Percentiles rank a stretch among this genome's conserved stretches.
Evolutionary conservation across 148 eudicot species (phyloP).

Genomic region (Simmondsia chinensis): DNA sequence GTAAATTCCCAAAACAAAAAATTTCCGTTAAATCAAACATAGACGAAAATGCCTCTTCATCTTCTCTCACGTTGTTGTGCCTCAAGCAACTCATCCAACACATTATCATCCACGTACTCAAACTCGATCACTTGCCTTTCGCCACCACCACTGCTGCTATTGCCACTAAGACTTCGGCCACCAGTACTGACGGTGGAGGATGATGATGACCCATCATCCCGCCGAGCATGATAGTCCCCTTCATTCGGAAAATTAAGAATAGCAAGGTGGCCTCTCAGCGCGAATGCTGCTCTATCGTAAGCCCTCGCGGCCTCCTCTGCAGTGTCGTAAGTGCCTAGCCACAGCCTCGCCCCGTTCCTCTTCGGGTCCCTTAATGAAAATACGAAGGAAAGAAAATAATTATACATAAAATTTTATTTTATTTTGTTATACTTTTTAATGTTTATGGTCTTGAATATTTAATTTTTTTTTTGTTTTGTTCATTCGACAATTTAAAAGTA

Average conservation of each 20-base stretch:
- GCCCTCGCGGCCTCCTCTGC: conserved; percentile 38
- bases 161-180: conserved; percentile 1
- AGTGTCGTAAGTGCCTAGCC: conserved; percentile 34
- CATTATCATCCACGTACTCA: conserved; percentile 40
- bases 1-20: too few species aligned
- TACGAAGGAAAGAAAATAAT: too few species aligned
- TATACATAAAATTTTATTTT: too few species aligned
- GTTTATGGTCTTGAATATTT: too few species aligned
- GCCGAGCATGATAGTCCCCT: conserved; percentile 26
- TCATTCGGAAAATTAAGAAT: conserved; percentile 36
- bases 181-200: background rate
- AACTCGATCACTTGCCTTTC: conserved; percentile 29
- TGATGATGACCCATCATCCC: conserved; percentile 1
- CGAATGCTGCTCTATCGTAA: conserved; percentile 26
- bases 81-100: conserved; percentile 38
- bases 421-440: too few species aligned
- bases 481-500: too few species aligned
- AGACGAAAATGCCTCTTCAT: background rate
- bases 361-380: conserved; percentile 32
- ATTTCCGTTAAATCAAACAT: too few species aligned
- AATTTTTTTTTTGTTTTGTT: too few species aligned
- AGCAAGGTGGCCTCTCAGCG: conserved; percentile 33
- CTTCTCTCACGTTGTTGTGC: conserved; percentile 9
- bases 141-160: background rate
- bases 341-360: conserved; percentile 25